phyloP scores from a whole-genome alignment of 2,329 filamentous ascomycete genomes.

The Westerdykella ornata region DNA sequence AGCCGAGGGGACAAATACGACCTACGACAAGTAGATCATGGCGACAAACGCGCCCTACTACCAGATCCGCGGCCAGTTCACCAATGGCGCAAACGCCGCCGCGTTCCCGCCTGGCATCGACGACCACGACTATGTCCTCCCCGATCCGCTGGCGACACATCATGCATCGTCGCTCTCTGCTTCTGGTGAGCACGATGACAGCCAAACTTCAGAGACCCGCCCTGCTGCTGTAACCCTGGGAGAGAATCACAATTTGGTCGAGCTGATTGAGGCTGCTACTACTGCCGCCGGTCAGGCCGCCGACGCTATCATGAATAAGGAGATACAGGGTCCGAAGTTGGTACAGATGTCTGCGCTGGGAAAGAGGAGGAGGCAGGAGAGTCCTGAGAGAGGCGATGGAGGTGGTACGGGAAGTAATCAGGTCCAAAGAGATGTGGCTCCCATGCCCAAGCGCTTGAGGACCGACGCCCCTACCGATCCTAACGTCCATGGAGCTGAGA shows the following conservation, averaged over 20 bases:
- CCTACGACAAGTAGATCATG: constrained; percentile 17
- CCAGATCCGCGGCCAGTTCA: constrained; percentile 28
- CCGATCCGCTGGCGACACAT: constrained; percentile 8
- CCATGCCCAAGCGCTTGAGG: constrained; percentile 18
- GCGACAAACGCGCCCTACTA: constrained; percentile 35
- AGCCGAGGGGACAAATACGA: no score
- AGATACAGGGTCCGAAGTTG: constrained; percentile 3
- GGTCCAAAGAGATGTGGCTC: constrained; percentile 3
- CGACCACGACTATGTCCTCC: constrained; percentile 17
- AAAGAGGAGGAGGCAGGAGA: constrained; percentile 24
- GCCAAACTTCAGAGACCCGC: constrained; percentile 12
- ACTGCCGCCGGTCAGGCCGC: constrained; percentile 27
- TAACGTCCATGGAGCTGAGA: constrained; percentile 6
- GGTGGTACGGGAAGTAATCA: not conserved
- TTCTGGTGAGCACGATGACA: not conserved
- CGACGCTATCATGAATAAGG: constrained; percentile 7
- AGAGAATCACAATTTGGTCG: constrained; percentile 29
- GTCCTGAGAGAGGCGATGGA: constrained; percentile 7
- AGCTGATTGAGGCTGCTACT: constrained; percentile 34
- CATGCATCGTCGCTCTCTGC: no score
- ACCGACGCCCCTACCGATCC: constrained; percentile 14
- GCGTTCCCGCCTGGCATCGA: constrained; percentile 13
- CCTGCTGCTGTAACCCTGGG: constrained; percentile 17
- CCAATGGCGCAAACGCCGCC: constrained; percentile 20
- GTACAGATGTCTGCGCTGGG: constrained; percentile 8